phyloP scores from a whole-genome alignment of 306 rosid species.

The Trifolium repens region DNA sequence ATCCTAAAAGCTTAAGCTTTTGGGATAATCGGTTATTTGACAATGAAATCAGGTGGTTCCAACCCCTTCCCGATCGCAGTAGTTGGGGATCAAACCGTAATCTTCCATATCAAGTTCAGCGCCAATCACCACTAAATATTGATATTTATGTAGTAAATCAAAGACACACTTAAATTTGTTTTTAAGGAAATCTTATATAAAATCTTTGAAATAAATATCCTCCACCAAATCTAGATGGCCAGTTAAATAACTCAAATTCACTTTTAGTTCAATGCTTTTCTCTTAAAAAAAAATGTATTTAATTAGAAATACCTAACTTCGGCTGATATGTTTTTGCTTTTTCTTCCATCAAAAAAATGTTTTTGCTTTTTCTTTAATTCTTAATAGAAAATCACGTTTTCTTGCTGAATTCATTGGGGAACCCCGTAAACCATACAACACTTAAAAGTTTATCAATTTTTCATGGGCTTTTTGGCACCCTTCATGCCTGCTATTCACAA shows the following conservation, averaged over 20 bases:
- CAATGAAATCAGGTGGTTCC: too few species aligned
- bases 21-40: too few species aligned
- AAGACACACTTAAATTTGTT: too few species aligned
- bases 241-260: background rate
- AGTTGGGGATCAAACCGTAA: too few species aligned
- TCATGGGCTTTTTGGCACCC: background rate
- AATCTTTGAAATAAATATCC: background rate
- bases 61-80: too few species aligned
- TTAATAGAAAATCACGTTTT: background rate
- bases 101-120: too few species aligned
- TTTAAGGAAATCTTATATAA: too few species aligned
- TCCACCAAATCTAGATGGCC: background rate
- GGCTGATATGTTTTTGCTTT: background rate
- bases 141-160: too few species aligned
- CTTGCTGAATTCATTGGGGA: background rate
- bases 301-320: background rate
- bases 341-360: background rate
- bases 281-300: background rate
- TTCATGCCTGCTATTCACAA: background rate
- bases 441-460: background rate
- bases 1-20: too few species aligned
- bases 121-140: too few species aligned
- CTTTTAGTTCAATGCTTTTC: background rate
- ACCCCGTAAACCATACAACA: background rate
- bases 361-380: background rate